Conservation (phyloP, 495 filamentous ascomycete species). For the Penicillium roqueforti region DNA sequence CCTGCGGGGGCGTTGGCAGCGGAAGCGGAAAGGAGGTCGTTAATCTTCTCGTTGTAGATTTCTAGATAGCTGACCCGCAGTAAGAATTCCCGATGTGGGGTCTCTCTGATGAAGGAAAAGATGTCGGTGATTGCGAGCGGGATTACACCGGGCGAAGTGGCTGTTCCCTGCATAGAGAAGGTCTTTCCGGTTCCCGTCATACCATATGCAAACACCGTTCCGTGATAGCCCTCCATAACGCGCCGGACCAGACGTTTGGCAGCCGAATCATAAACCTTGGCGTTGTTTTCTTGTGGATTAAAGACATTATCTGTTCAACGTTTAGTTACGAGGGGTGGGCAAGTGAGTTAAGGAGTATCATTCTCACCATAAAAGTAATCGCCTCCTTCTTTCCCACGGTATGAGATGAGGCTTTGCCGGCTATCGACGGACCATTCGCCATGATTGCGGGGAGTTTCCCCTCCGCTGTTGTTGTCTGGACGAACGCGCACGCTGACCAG, state of each 20-base stretch:
- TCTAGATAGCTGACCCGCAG: slow-evolving; percentile 96
- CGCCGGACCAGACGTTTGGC: slow-evolving; percentile 92
- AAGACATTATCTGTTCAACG: slow-evolving; percentile 81
- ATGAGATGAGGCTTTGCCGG: slow-evolving; percentile 74
- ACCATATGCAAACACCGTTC: slow-evolving; percentile 97
- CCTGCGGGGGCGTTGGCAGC: slow-evolving; percentile 44
- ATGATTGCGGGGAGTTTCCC: slow-evolving; percentile 57
- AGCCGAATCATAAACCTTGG: slow-evolving; percentile 85
- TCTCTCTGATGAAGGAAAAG: slow-evolving; percentile 97
- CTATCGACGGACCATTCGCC: slow-evolving; percentile 93
- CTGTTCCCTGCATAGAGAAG: slow-evolving; percentile 98
- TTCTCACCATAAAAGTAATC: slow-evolving; percentile 86
- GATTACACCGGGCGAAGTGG: slow-evolving; percentile 94
- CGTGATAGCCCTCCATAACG: slow-evolving; percentile 99
- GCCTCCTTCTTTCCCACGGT: slow-evolving; percentile 82
- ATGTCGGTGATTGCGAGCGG: slow-evolving; percentile 97
- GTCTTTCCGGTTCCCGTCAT: slow-evolving; percentile 99
- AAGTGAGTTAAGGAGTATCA: not conserved
- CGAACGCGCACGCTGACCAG: slow-evolving; percentile 92
- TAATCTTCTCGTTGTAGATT: slow-evolving; percentile 98
- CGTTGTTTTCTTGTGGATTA: slow-evolving; percentile 83
- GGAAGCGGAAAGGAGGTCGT: slow-evolving; percentile 82
- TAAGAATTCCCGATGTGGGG: slow-evolving; percentile 88
- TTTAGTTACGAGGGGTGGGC: slow-evolving; percentile 3
- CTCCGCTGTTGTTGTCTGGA: slow-evolving; percentile 61